Base-by-base conservation (phyloP, 805 yeast genomes). In the Priceomyces castillae region DNA sequence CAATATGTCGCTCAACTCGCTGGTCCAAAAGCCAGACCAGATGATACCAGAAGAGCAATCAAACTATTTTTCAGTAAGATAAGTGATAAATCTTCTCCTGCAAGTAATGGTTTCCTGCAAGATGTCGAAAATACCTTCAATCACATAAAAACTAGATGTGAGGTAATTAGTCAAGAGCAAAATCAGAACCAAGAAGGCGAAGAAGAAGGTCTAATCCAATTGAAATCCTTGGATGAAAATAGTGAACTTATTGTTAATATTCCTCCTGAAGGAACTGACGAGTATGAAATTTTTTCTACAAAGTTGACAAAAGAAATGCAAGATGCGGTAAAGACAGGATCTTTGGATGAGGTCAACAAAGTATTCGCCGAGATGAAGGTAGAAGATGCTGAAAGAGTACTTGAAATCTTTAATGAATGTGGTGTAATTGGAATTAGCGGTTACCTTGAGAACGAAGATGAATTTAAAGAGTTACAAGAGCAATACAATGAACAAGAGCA, bases 341-440 rank as follows among this genome's bases (percentile, higher is more conserved):
- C 78, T 6, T 71, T 92, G 43, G 96, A 87, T 50, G 83, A 78
- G 48, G 89, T 92, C 44, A 92, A 92, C 67, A 76, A 80, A 52
- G 92, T 87, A 1, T 87, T 92, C 61, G 92, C 84, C 1, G 69
- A 72, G 6, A 76, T 86, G 76, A 72, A 80, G 17, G 71, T 90
- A 3, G 85, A 75, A 9, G 90, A 87, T 31, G 97, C 97, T 4
- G 98, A 92, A 60, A 61, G 66, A 7, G 73, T 86, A 6, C 75
- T 92, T 51, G 90, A 82, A 47, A 61, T 80, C 40, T 82, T 92
- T 57, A 84, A 88, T 52, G 80, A 83, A 55, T 84, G 90, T 56
- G 90, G 87, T 9, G 90, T 89, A 25, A 82, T 92, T 56, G 89
- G 92, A 28, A 81, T 92, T 31, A 86, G 82, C 52, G 95, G 85